Conservation (phyloP, 371 early-diverging fungal genomes). For the Sporodiniella umbellata region DNA sequence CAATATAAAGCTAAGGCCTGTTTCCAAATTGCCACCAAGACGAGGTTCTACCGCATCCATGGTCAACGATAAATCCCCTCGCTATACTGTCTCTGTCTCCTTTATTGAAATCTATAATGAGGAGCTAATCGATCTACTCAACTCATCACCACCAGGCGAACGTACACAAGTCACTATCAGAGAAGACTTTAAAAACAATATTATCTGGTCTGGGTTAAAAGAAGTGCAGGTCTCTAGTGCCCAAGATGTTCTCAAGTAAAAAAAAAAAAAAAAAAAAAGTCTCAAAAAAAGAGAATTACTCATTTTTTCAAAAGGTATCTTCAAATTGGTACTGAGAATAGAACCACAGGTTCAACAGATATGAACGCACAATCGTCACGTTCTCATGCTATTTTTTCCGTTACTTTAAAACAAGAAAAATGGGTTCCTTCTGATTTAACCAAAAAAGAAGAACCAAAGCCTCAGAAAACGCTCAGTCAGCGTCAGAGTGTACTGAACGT, state of each 20-base stretch:
- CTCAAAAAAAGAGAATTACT: not conserved
- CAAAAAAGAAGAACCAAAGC: conserved; percentile 2
- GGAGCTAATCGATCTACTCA: conserved; percentile 83
- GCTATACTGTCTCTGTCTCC: conserved; percentile 54
- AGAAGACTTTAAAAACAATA: conserved; percentile 89
- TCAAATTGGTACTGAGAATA: conserved; percentile 71
- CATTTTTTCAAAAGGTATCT: conserved; percentile 53
- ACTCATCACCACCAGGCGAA: conserved; percentile 47
- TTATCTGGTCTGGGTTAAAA: conserved; percentile 86
- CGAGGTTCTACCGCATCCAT: conserved; percentile 21
- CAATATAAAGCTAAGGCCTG: conserved; percentile 23
- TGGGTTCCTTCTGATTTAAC: conserved; percentile 27
- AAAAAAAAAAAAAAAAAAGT: not conserved
- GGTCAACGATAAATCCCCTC: conserved; percentile 16
- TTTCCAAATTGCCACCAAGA: conserved; percentile 26
- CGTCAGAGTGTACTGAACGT: conserved; percentile 38
- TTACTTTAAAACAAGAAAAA: conserved; percentile 78
- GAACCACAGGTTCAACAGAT: conserved; percentile 93
- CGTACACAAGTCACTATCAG: conserved; percentile 77
- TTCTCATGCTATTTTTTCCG: conserved; percentile 97
- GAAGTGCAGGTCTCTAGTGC: conserved; percentile 76
- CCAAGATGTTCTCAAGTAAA: conserved; percentile 74
- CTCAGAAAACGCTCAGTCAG: conserved; percentile 5
- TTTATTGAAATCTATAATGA: conserved; percentile 99
- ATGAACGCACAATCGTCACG: conserved; percentile 97